A percentile compares a stretch with the other conserved stretches of the same genome.
Conservation (phyloP, 73 alveolate genomes). For the Tetrahymena borealis region DNA sequence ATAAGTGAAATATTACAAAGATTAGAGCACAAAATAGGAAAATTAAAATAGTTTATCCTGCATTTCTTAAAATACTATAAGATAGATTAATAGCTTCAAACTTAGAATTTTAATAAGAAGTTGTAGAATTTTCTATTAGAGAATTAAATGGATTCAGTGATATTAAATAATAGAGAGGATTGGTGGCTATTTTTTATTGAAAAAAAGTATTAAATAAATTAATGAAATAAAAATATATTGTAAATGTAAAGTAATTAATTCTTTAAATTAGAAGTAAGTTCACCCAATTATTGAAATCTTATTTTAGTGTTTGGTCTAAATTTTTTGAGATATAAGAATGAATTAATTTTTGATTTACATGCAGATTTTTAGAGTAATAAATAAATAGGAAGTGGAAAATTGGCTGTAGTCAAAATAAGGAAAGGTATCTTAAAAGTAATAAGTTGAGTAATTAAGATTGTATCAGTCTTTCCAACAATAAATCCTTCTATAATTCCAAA, state of each 20-base stretch:
- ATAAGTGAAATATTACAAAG: background rate
- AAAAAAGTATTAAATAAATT: background rate
- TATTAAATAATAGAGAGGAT: background rate
- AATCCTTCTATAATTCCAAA: background rate
- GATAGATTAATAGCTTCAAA: background rate
- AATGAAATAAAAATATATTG: background rate
- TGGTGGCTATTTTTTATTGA: background rate
- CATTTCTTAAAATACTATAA: background rate
- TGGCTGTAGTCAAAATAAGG: background rate
- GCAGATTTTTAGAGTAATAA: background rate
- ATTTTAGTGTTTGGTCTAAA: too few relatives aligned
- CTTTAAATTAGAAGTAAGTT: too few relatives aligned
- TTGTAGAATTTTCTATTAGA: background rate
- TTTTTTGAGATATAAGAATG: too few relatives aligned
- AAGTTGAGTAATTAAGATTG: background rate
- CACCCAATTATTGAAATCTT: too few relatives aligned
- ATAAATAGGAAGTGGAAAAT: background rate
- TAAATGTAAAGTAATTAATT: background rate
- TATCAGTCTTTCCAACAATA: background rate
- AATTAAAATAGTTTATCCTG: background rate
- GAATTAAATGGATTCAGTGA: background rate
- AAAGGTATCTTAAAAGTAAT: background rate
- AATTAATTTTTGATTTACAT: background rate
- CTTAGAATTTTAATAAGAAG: background rate
- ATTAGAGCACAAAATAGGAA: background rate